These are phyloP conservation scores for Diospyros lotus DNA, from an alignment of 148 eudicot genomes.

Conservation along the genomic window DNA sequence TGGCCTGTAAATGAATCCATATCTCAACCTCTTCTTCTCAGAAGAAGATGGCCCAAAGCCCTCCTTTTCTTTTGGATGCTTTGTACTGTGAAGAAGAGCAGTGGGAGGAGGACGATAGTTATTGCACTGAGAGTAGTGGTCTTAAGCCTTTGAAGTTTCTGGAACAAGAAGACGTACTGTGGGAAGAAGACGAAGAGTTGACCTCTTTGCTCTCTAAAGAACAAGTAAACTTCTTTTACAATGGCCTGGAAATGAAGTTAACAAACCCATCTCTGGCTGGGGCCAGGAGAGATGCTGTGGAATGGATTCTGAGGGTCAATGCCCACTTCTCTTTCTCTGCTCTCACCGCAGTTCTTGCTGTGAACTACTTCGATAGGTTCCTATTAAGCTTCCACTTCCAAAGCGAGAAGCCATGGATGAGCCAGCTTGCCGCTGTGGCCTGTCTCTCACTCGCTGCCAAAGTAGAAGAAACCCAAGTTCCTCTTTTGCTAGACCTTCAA, in stretches of 20 bases:
- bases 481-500: conserved; percentile 58
- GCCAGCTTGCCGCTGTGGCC: conserved; percentile 51
- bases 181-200: conserved; percentile 66
- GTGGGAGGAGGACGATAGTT: conserved; percentile 12
- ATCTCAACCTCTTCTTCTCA: conserved; percentile 19
- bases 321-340: conserved; percentile 31
- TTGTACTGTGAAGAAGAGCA: conserved; percentile 42
- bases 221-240: neutral
- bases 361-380: conserved; percentile 53
- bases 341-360: conserved; percentile 39
- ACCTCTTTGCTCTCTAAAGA: conserved; percentile 23
- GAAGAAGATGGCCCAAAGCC: conserved; percentile 30
- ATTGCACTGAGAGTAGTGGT: conserved; percentile 9
- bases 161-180: conserved; percentile 33
- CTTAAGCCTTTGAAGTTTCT: conserved; percentile 1
- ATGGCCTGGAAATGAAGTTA: neutral
- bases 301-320: conserved; percentile 31
- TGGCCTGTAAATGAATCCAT: conserved; percentile 18
- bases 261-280: conserved; percentile 6
- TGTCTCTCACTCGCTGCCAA: conserved; percentile 67
- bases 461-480: conserved; percentile 59
- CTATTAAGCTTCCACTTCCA: conserved; percentile 31
- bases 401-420: conserved; percentile 50
- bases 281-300: conserved; percentile 23
- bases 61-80: conserved; percentile 25